A percentile compares a stretch with the other conserved stretches of the same genome.
These are phyloP conservation scores for Entamoeba moshkovskii DNA, from an alignment of 208 protist genomes.

Conservation along the genomic window DNA sequence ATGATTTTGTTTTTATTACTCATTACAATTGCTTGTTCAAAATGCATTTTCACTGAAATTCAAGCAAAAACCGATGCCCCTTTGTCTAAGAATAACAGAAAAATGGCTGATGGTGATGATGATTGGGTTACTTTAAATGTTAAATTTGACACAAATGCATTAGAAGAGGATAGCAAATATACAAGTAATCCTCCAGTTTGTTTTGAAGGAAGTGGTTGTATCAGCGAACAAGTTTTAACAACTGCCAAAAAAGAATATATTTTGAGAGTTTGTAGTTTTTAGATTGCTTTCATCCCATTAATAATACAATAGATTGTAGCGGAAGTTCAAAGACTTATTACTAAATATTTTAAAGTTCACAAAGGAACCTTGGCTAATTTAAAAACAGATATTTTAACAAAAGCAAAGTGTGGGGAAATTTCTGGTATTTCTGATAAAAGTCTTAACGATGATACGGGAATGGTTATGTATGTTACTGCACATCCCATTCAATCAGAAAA, in stretches of 20 bases:
- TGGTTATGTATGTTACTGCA: background rate
- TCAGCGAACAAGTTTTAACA: background rate
- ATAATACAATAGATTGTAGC: background rate
- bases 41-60: background rate
- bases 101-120: background rate
- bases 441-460: background rate
- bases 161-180: background rate
- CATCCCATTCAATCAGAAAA: background rate
- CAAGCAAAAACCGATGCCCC: background rate
- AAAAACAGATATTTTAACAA: background rate
- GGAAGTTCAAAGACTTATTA: background rate
- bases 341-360: background rate
- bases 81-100: background rate
- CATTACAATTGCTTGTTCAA: background rate
- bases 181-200: background rate
- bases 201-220: background rate
- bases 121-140: background rate
- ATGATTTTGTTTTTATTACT: background rate
- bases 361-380: background rate
- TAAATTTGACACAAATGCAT: background rate
- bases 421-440: background rate
- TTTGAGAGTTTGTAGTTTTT: no score
- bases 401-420: background rate
- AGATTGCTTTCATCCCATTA: no score
- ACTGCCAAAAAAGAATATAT: background rate